Conservation (phyloP, 441 rosid genomes). For the Sinapis alba region DNA sequence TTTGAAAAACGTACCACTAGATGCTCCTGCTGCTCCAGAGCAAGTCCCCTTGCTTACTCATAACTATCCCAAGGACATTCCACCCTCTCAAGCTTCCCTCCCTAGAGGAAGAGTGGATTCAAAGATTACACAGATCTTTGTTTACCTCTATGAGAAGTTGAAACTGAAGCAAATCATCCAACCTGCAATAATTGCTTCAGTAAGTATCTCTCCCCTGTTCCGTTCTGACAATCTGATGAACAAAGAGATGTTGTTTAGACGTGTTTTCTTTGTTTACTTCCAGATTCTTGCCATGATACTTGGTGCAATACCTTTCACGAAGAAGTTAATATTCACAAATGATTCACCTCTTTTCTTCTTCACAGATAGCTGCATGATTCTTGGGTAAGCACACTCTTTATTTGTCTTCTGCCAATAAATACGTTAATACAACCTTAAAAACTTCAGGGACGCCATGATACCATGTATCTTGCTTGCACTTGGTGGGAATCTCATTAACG, state of each 20-base stretch:
- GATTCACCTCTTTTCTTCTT: slow-evolving; percentile 95
- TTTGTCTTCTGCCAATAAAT: slow-evolving; percentile 4
- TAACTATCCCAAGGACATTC: slow-evolving; percentile 45
- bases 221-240: slow-evolving; percentile 4
- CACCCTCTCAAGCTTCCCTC: slow-evolving; percentile 58
- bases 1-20: slow-evolving; percentile 50
- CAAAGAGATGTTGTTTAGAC: slow-evolving; percentile 7
- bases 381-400: slow-evolving; percentile 69
- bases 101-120: slow-evolving; percentile 46
- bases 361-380: slow-evolving; percentile 97
- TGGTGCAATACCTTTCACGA: slow-evolving; percentile 76
- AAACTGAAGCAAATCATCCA: slow-evolving; percentile 95
- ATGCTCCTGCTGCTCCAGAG: slow-evolving; percentile 52
- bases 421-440: slow-evolving; percentile 14
- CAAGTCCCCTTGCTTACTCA: slow-evolving; percentile 64
- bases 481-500: slow-evolving; percentile 98
- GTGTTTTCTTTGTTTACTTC: slow-evolving; percentile 39
- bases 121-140: slow-evolving; percentile 58
- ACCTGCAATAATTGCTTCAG: slow-evolving; percentile 94
- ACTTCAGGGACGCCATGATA: slow-evolving; percentile 93
- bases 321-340: slow-evolving; percentile 73
- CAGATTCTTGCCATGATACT: slow-evolving; percentile 91
- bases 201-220: slow-evolving; percentile 45
- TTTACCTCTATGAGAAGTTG: slow-evolving; percentile 67
- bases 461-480: slow-evolving; percentile 95